Evolutionary conservation across 202 grass and related monocot genomes (phyloP).

Genomic region (Zizania palustris): DNA sequence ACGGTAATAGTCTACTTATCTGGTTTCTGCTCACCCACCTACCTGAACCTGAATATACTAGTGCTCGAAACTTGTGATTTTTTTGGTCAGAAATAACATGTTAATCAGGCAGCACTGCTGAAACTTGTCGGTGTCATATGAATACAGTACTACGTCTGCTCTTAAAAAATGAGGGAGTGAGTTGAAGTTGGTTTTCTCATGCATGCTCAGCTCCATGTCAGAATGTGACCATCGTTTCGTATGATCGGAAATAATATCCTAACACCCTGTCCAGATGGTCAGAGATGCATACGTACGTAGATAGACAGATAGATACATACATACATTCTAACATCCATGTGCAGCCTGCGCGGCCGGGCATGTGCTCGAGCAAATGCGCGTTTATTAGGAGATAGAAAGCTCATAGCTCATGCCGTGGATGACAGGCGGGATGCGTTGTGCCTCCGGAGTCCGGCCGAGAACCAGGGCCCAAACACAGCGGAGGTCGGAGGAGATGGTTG

Average conservation of each 20-base stretch:
- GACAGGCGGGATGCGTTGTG: background rate
- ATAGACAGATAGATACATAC: background rate
- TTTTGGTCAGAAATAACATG: background rate
- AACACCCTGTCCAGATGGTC: slow-evolving; percentile 21
- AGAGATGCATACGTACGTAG: background rate
- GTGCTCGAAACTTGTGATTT: background rate
- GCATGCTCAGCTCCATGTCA: background rate
- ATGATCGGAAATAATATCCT: background rate
- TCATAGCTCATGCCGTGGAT: background rate
- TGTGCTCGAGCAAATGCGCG: background rate
- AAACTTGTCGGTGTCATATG: background rate
- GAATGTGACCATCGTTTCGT: background rate
- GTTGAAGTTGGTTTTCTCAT: background rate
- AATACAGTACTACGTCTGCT: background rate
- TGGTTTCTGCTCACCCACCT: background rate
- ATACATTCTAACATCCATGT: slow-evolving; percentile 13
- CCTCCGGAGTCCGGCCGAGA: too few species aligned
- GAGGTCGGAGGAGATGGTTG: too few species aligned
- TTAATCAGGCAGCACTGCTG: background rate
- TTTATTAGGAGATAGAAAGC: too few species aligned
- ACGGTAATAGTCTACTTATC: background rate
- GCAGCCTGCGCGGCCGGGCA: slow-evolving; percentile 23
- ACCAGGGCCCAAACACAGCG: too few species aligned
- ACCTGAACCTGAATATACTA: background rate
- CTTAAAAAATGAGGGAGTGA: background rate